Evolutionary conservation across 768 basidiomycete genomes (phyloP).

Genomic region (Tylopilus sp.): DNA sequence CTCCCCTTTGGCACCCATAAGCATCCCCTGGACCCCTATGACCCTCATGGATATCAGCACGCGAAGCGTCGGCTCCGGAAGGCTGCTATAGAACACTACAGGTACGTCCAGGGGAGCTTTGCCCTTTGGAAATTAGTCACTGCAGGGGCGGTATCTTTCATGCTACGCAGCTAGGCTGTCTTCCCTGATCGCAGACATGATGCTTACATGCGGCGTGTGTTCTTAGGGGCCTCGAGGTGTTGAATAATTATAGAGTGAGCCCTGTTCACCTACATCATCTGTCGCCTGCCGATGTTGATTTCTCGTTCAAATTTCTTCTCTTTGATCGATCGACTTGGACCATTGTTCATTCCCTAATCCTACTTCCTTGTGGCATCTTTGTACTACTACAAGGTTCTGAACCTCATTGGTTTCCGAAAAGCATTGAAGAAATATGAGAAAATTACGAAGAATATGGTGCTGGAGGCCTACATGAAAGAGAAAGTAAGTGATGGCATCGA

Average conservation of each 20-base stretch:
- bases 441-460: conserved; percentile 60
- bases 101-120: conserved; percentile 35
- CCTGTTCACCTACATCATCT: neutral
- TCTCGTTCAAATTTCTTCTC: neutral
- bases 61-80: conserved; percentile 86
- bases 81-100: conserved; percentile 81
- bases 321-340: neutral
- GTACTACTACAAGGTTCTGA: conserved; percentile 52
- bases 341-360: neutral
- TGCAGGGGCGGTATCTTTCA: neutral
- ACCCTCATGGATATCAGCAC: conserved; percentile 75
- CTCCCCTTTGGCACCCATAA: neutral
- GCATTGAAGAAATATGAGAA: too few relatives aligned
- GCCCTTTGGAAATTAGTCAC: neutral
- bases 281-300: neutral
- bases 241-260: conserved; percentile 83
- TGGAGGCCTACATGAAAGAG: conserved; percentile 74
- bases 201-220: conserved; percentile 9
- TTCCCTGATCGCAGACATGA: neutral
- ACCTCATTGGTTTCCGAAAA: too few relatives aligned
- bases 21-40: conserved; percentile 51
- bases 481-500: conserved; percentile 42
- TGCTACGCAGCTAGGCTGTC: neutral
- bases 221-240: conserved; percentile 67
- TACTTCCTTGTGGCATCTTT: neutral